A percentile compares a stretch with the other conserved stretches of the same genome.
Evolutionary conservation across 768 basidiomycete species (phyloP).

Genomic region (Gymnopilus junonius): DNA sequence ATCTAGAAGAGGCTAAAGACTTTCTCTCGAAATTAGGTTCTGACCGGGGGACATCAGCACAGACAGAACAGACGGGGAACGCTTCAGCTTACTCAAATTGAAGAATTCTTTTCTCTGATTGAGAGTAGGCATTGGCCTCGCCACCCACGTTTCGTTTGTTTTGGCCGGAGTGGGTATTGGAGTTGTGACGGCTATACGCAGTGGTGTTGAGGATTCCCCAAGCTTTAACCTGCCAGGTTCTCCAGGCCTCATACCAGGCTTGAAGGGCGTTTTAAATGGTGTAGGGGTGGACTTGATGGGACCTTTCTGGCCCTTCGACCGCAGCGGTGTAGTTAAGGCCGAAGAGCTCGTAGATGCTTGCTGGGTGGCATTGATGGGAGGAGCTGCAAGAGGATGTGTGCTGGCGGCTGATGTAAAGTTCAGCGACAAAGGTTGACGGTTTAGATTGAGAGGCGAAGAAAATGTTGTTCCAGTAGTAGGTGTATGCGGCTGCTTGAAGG

Average conservation of each 20-base stretch:
- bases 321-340: slow-evolving; percentile 13
- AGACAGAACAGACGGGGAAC: background rate
- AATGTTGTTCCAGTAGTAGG: slow-evolving; percentile 10
- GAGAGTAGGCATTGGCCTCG: slow-evolving; percentile 1
- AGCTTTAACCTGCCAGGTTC: slow-evolving; percentile 40
- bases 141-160: slow-evolving; percentile 10
- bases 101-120: slow-evolving; percentile 38
- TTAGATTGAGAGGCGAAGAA: slow-evolving; percentile 36
- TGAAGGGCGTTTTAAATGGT: slow-evolving; percentile 69
- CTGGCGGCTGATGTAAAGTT: slow-evolving; percentile 25
- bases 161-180: slow-evolving; percentile 14
- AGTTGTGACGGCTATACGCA: slow-evolving; percentile 12
- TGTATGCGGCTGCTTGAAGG: slow-evolving; percentile 30
- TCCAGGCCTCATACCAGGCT: slow-evolving; percentile 51
- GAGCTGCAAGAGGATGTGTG: slow-evolving; percentile 37
- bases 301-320: slow-evolving; percentile 4
- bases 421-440: slow-evolving; percentile 12
- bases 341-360: background rate
- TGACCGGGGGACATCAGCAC: background rate
- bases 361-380: slow-evolving; percentile 23
- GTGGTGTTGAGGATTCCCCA: slow-evolving; percentile 18
- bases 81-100: slow-evolving; percentile 44
- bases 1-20: slow-evolving; percentile 51
- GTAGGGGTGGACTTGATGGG: slow-evolving; percentile 32
- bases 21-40: slow-evolving; percentile 36